A percentile compares a stretch with the other conserved stretches of the same genome.
Conservation (phyloP, 352 stramenopile species). For the Thalassiosira exigua region DNA sequence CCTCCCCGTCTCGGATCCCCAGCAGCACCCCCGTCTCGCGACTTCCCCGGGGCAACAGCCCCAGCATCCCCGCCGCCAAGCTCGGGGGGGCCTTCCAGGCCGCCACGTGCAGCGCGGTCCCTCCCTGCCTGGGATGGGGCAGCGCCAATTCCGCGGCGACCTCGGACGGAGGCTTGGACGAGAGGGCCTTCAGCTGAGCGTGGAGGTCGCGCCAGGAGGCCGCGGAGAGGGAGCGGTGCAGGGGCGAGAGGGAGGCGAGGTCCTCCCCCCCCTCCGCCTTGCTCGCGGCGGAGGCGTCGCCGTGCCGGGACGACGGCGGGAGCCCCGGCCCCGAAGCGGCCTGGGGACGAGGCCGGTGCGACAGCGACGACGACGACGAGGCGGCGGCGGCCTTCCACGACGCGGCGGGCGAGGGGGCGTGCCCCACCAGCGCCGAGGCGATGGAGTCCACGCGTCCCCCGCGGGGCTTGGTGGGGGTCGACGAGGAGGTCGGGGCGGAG, state of each 20-base stretch:
- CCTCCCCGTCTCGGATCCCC: conserved; percentile 38
- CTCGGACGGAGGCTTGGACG: conserved; percentile 1
- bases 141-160: conserved; percentile 28
- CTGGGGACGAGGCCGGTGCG: not conserved
- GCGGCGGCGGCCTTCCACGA: conserved; percentile 12
- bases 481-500: not conserved
- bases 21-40: conserved; percentile 37
- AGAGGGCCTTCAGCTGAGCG: conserved; percentile 2
- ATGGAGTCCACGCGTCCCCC: conserved; percentile 51
- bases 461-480: conserved; percentile 3
- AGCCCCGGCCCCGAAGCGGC: not conserved
- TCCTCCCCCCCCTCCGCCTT: not conserved
- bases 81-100: conserved; percentile 55
- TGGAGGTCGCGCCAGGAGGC: conserved; percentile 24
- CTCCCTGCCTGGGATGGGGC: conserved; percentile 31
- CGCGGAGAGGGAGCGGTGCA: conserved; percentile 27
- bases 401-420: conserved; percentile 20
- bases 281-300: not conserved
- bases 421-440: conserved; percentile 24
- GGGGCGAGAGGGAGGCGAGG: conserved; percentile 10
- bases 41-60: conserved; percentile 36
- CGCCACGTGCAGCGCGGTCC: conserved; percentile 52
- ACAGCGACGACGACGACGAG: not conserved
- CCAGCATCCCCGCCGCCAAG: conserved; percentile 50
- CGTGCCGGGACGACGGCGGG: not conserved